Conservation (phyloP, 192 early-diverging fungal genomes). For the Umbelopsis sp. region DNA sequence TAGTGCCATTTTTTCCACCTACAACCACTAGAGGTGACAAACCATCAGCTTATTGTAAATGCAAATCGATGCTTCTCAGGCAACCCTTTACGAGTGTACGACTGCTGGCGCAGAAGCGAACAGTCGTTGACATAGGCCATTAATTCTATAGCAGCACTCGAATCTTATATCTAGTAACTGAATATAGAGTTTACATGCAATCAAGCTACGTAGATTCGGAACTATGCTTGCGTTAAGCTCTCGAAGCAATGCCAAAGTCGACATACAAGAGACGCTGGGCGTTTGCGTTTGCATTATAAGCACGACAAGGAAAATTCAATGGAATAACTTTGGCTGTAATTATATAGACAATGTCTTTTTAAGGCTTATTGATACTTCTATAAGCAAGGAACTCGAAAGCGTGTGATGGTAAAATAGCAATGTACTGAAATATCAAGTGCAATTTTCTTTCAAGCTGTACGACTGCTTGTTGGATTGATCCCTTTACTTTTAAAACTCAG, state of each 20-base stretch:
- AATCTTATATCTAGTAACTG: constrained; percentile 43
- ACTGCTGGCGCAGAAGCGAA: constrained; percentile 28
- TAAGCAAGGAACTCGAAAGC: neutral
- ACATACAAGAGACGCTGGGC: no score
- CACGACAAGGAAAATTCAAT: constrained; percentile 21
- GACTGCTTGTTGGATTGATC: neutral
- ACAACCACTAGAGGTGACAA: constrained; percentile 9
- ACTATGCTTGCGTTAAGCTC: constrained; percentile 19
- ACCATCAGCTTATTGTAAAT: no score
- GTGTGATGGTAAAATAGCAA: neutral
- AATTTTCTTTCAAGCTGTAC: neutral
- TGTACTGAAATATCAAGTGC: neutral
- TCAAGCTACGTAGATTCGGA: constrained; percentile 30
- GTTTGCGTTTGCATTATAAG: constrained; percentile 23
- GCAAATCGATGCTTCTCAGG: constrained; percentile 29
- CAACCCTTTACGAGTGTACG: constrained; percentile 27
- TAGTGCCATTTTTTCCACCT: neutral
- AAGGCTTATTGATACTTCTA: neutral
- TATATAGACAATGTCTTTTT: neutral
- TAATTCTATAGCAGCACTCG: constrained; percentile 19
- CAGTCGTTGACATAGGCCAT: constrained; percentile 35
- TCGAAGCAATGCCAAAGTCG: no score
- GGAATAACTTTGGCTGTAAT: constrained; percentile 22
- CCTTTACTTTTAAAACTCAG: neutral
- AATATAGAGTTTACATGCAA: constrained; percentile 26